Evolutionary conservation across 1,284 basidiomycete species (phyloP), one percentile per base, ranked within the genome.

Genomic region (Pseudozyma pruni): DNA sequence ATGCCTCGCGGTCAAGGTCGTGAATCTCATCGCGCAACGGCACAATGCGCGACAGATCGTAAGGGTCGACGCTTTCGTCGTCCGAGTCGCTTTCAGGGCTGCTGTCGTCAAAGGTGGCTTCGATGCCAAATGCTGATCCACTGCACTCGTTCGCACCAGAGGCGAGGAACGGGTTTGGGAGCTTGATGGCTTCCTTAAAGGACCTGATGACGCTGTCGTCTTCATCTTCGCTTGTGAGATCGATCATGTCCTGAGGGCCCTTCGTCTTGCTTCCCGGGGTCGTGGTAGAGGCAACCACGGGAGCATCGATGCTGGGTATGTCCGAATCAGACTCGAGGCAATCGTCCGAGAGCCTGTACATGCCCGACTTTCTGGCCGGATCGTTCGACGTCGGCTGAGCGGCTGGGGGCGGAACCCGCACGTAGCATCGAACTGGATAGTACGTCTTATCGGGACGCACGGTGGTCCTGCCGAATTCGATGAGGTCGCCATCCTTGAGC

Each of bases 391-490:
- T 20, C 10, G 19, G 17, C 6, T 10, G 14, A 14, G 14, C 25
- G 14, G 33, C 20, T 9, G 10, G 23, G 8, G 17, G 19, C 27
- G 29, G n/a, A 8, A 39, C 19, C 5, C 50, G 52, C 0, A 68
- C 45, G 16, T 59, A 69, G 43, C 59, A 58, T 8, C 60, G 37
- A 7, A 59, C 59, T 2, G 66, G 59, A 22, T 52, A n/a, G 25
- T 63, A 37, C 5, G n/a, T 16, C 10, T 4, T 22, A n/a, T 42
- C 38, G 3, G 35, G 20, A 8, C 49, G 54, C 17, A 27, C 19
- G 29, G 54, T 54, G 17, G 17, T 19, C 31, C 45, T 58, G 9
- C 66, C 66, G 20, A 69, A 63, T 32, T 69, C 42, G 38, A 69
- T 51, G 19, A 55, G 8, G 8, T 63, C 59, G 29, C 64, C 64